A percentile compares a stretch with the other conserved stretches of the same genome.
Conservation (phyloP, 176 grass and related monocot species). For the Bothriochloa decipiens region DNA sequence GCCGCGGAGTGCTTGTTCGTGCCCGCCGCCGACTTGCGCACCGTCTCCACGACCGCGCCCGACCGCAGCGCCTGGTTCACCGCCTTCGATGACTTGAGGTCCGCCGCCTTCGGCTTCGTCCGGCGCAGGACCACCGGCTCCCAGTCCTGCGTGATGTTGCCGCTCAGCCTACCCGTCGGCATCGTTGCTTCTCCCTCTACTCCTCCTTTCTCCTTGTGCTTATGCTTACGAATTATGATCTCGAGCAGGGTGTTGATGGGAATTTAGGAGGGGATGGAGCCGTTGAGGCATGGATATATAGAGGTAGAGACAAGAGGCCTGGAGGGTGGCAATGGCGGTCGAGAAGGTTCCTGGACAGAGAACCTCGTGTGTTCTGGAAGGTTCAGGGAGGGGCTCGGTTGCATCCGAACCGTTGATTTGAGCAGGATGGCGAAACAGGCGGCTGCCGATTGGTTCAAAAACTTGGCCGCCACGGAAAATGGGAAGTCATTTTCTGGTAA, state of each 20-base stretch:
- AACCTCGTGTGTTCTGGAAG: not conserved
- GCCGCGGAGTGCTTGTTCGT: slow-evolving; percentile 56
- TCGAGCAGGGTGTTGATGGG: not conserved
- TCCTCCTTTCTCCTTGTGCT: not conserved
- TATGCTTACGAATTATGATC: too few species aligned
- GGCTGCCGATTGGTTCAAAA: not conserved
- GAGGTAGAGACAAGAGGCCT: not conserved
- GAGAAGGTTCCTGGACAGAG: slow-evolving; percentile 18
- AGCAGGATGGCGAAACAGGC: not conserved
- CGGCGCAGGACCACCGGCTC: slow-evolving; percentile 80
- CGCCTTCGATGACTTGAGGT: slow-evolving; percentile 72
- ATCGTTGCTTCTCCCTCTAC: not conserved
- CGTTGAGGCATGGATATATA: not conserved
- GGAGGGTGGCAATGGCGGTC: not conserved
- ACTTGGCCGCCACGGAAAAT: slow-evolving; percentile 40
- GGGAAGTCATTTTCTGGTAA: not conserved
- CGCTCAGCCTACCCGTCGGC: slow-evolving; percentile 54
- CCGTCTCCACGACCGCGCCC: slow-evolving; percentile 64
- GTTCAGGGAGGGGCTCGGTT: not conserved
- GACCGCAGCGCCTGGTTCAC: slow-evolving; percentile 76
- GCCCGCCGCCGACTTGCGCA: slow-evolving; percentile 68
- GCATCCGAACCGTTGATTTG: slow-evolving; percentile 9
- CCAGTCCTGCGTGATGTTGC: slow-evolving; percentile 88
- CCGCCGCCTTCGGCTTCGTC: slow-evolving; percentile 53
- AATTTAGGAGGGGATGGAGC: not conserved